Conservation (phyloP, 768 basidiomycete species). For the Auriscalpium orientale region DNA sequence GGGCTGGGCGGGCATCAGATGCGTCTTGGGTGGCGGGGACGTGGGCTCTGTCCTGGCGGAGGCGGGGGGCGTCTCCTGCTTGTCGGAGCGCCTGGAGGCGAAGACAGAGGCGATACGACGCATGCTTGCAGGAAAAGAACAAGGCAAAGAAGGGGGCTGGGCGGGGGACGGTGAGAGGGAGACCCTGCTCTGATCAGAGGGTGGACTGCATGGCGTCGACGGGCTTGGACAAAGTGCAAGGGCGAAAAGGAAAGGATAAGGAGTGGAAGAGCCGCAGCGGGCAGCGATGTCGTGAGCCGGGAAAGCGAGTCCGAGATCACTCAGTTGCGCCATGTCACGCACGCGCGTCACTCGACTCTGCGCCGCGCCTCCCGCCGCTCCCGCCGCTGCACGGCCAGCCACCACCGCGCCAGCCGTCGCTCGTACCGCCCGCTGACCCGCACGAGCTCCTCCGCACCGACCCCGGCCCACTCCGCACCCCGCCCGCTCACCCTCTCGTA, state of each 20-base stretch:
- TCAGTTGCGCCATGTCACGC: background rate
- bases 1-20: background rate
- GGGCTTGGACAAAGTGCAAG: background rate
- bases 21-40: slow-evolving; percentile 11
- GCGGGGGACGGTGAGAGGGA: background rate
- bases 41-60: slow-evolving; percentile 22
- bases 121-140: slow-evolving; percentile 30
- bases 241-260: slow-evolving; percentile 1
- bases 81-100: slow-evolving; percentile 29
- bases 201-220: background rate
- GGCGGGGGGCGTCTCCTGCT: slow-evolving; percentile 15
- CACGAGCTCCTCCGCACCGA: slow-evolving; percentile 42
- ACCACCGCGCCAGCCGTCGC: slow-evolving; percentile 48
- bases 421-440: slow-evolving; percentile 60
- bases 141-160: background rate
- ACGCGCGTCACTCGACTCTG: background rate
- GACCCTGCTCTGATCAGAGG: background rate
- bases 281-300: background rate
- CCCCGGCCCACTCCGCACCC: slow-evolving; percentile 49
- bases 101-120: slow-evolving; percentile 58
- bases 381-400: slow-evolving; percentile 21
- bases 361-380: slow-evolving; percentile 13
- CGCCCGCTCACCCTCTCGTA: slow-evolving; percentile 43
- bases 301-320: background rate
- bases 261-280: background rate